Percentiles rank a stretch among this genome's conserved stretches.
Conservation (phyloP, 2,329 filamentous ascomycete species). For the Trichoderma sp. region DNA sequence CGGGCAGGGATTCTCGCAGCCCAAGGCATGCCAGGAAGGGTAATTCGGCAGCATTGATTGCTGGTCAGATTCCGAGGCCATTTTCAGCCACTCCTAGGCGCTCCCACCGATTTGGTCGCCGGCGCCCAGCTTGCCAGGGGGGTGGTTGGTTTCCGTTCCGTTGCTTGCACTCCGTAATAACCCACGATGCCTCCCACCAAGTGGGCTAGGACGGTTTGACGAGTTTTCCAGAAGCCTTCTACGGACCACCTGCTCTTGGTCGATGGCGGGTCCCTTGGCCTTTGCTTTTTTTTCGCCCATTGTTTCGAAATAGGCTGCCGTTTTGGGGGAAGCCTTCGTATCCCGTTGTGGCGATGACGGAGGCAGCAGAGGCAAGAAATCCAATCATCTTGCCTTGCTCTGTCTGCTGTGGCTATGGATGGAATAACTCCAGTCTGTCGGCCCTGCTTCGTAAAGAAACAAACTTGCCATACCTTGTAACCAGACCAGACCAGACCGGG, state of each 20-base stretch:
- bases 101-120: slow-evolving; percentile 21
- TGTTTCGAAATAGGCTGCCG: not conserved
- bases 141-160: not conserved
- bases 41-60: slow-evolving; percentile 5
- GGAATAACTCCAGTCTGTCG: not conserved
- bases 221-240: slow-evolving; percentile 17
- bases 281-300: not conserved
- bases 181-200: slow-evolving; percentile 13
- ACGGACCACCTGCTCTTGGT: not conserved
- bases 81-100: slow-evolving; percentile 12
- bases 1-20: not conserved
- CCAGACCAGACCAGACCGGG: not conserved
- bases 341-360: not conserved
- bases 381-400: not conserved
- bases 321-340: not conserved
- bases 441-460: not conserved
- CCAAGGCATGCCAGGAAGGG: not conserved
- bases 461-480: not conserved
- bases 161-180: not conserved
- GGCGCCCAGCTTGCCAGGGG: slow-evolving; percentile 4
- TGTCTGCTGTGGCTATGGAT: not conserved
- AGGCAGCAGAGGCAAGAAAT: not conserved
- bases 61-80: slow-evolving; percentile 4
- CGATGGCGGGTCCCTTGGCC: not conserved
- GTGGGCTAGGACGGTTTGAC: slow-evolving; percentile 11